A percentile compares a stretch with the other conserved stretches of the same genome.
phyloP scores from a whole-genome alignment of 805 yeast species.

The Ogataea corticis region DNA sequence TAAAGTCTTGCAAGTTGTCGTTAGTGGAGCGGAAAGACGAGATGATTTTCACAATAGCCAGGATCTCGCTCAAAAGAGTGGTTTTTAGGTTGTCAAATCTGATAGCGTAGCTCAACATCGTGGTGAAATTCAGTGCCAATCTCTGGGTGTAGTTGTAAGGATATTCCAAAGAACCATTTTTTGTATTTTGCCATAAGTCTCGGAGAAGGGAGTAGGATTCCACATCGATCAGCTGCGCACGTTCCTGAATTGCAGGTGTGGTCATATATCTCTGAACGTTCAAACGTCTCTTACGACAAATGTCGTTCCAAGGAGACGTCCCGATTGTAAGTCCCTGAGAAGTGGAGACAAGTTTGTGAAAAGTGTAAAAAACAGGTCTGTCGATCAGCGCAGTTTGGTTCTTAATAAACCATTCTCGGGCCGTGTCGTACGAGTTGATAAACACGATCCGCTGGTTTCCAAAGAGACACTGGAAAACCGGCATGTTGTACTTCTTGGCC shows the following conservation, averaged over 20 bases:
- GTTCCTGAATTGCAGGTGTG: constrained; percentile 37
- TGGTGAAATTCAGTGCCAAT: constrained; percentile 39
- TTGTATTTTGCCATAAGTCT: constrained; percentile 24
- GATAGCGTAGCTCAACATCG: constrained; percentile 42
- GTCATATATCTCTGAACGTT: constrained; percentile 42
- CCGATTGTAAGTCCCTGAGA: constrained; percentile 43
- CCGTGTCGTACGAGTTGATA: constrained; percentile 18
- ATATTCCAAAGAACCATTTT: constrained; percentile 18
- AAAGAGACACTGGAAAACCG: constrained; percentile 27
- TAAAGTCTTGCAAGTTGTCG: constrained; percentile 39
- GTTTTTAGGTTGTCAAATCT: constrained; percentile 35
- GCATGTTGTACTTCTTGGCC: constrained; percentile 31
- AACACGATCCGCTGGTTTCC: constrained; percentile 24
- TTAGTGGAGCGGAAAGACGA: constrained; percentile 38
- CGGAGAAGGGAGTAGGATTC: constrained; percentile 36
- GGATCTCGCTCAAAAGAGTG: constrained; percentile 30
- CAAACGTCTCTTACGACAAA: constrained; percentile 36
- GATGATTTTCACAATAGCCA: constrained; percentile 32
- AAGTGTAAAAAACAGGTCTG: constrained; percentile 25
- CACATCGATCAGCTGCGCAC: constrained; percentile 35
- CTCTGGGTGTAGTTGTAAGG: constrained; percentile 34
- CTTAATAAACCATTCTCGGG: constrained; percentile 25
- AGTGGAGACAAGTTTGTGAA: constrained; percentile 26
- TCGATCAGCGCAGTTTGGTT: constrained; percentile 23
- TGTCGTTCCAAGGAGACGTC: constrained; percentile 44